A percentile compares a stretch with the other conserved stretches of the same genome.
phyloP scores from a whole-genome alignment of 164 flowering plant genomes.

The Annona squamosa region DNA sequence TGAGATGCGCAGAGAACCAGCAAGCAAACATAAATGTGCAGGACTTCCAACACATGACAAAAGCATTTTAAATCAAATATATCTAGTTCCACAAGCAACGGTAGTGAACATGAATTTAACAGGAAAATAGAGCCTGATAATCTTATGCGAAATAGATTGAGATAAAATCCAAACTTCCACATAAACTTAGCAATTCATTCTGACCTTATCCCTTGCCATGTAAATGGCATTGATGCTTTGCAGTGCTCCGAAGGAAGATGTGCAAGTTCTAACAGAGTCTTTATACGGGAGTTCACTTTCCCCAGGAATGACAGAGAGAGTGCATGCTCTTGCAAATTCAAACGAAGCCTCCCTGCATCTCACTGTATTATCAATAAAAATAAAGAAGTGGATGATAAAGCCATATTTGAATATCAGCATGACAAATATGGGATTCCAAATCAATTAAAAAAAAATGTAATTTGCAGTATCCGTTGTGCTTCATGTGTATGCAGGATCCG shows the following conservation, averaged over 20 bases:
- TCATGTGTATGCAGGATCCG: not conserved
- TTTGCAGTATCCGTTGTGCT: not conserved
- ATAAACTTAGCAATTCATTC: not conserved
- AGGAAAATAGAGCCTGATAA: not conserved
- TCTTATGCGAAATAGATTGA: constrained; percentile 1
- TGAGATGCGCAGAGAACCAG: not conserved
- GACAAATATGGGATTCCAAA: not conserved
- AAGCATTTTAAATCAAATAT: not conserved
- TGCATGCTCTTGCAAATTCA: constrained; percentile 35
- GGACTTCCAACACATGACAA: not conserved
- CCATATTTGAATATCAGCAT: not conserved
- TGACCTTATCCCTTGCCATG: constrained; percentile 34
- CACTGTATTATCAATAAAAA: constrained; percentile 25
- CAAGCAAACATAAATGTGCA: not conserved
- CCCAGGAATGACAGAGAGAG: constrained; percentile 27
- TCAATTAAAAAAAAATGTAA: not conserved
- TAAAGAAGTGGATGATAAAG: not conserved
- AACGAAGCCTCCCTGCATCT: constrained; percentile 36
- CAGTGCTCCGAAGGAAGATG: constrained; percentile 22
- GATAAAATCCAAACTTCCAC: not conserved
- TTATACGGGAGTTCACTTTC: constrained; percentile 24
- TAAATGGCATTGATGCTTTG: constrained; percentile 23
- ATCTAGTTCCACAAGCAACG: not conserved
- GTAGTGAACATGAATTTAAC: not conserved
- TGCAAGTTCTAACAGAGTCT: constrained; percentile 25